These are phyloP conservation scores for Aspergillus fructus DNA, from an alignment of 2,329 filamentous ascomycete species.

Conservation along the genomic window DNA sequence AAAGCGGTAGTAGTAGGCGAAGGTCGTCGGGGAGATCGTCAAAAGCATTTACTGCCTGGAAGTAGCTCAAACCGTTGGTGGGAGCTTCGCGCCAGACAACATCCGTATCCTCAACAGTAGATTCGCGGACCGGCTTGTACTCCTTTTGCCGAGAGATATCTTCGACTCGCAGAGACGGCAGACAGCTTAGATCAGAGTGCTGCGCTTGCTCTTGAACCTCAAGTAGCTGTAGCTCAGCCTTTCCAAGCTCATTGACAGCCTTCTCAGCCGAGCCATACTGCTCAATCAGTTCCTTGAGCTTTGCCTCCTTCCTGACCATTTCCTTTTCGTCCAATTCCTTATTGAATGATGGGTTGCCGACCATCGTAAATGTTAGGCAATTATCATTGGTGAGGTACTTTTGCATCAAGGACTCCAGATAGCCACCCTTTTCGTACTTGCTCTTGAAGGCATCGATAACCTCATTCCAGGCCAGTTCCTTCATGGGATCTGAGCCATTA, in stretches of 20 bases:
- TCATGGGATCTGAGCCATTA: slow-evolving; percentile 88
- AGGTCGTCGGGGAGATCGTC: slow-evolving; percentile 80
- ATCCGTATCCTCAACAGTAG: slow-evolving; percentile 60
- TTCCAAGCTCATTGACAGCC: slow-evolving; percentile 69
- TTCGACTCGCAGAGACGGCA: slow-evolving; percentile 82
- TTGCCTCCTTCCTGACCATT: slow-evolving; percentile 67
- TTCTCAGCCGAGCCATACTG: slow-evolving; percentile 69
- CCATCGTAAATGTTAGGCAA: slow-evolving; percentile 91
- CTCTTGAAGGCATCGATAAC: slow-evolving; percentile 79
- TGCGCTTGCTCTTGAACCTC: slow-evolving; percentile 81
- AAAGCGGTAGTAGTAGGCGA: slow-evolving; percentile 79
- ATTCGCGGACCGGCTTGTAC: slow-evolving; percentile 64
- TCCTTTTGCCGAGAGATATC: slow-evolving; percentile 84
- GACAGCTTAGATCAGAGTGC: slow-evolving; percentile 78
- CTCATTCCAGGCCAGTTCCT: slow-evolving; percentile 87
- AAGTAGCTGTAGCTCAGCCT: slow-evolving; percentile 76
- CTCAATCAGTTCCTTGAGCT: slow-evolving; percentile 69
- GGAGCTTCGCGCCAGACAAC: slow-evolving; percentile 90
- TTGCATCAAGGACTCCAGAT: slow-evolving; percentile 80
- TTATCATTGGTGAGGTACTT: slow-evolving; percentile 89
- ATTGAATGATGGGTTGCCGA: slow-evolving; percentile 73
- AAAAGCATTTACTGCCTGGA: slow-evolving; percentile 81
- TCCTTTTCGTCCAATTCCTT: slow-evolving; percentile 76
- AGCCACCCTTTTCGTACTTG: slow-evolving; percentile 71
- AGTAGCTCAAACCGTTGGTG: slow-evolving; percentile 95